phyloP scores from a whole-genome alignment of 768 basidiomycete species.

The Tricholoma saponaceum region DNA sequence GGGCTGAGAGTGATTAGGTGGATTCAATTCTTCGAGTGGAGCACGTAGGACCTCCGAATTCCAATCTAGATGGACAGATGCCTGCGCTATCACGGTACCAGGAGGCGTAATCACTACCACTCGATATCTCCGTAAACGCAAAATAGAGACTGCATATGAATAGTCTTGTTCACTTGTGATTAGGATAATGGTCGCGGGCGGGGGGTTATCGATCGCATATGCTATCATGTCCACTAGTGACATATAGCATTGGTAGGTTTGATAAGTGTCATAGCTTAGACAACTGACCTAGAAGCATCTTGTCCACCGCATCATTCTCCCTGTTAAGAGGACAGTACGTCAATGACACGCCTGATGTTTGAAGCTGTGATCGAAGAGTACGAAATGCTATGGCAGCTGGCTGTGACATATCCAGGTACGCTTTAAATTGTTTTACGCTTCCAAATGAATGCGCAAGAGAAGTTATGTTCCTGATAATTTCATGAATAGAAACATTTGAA shows the following conservation, averaged over 20 bases:
- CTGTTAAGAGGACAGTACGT: conserved; percentile 35
- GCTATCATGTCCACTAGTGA: conserved; percentile 20
- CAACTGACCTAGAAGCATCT: conserved; percentile 45
- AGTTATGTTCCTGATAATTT: conserved; percentile 39
- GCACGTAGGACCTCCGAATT: conserved; percentile 31
- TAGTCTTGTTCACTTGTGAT: conserved; percentile 45
- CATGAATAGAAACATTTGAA: conserved; percentile 34
- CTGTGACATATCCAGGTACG: conserved; percentile 45
- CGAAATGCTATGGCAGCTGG: conserved; percentile 16
- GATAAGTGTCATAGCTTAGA: neutral
- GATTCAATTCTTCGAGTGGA: neutral
- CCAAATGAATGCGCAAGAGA: conserved; percentile 44
- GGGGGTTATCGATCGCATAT: conserved; percentile 39
- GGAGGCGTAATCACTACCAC: conserved; percentile 38
- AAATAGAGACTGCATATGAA: conserved; percentile 38
- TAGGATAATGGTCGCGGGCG: conserved; percentile 41
- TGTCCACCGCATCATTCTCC: conserved; percentile 39
- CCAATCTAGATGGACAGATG: conserved; percentile 47
- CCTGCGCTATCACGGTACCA: conserved; percentile 35
- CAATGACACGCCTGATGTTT: conserved; percentile 43
- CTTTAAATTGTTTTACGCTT: conserved; percentile 45
- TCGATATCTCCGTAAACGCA: conserved; percentile 33
- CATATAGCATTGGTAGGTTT: neutral
- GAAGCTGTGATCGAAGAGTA: conserved; percentile 36
- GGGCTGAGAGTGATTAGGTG: neutral